A percentile compares a stretch with the other conserved stretches of the same genome.
phyloP scores from a whole-genome alignment of 176 grass and related monocot species.

The Coix lacrymajobi region DNA sequence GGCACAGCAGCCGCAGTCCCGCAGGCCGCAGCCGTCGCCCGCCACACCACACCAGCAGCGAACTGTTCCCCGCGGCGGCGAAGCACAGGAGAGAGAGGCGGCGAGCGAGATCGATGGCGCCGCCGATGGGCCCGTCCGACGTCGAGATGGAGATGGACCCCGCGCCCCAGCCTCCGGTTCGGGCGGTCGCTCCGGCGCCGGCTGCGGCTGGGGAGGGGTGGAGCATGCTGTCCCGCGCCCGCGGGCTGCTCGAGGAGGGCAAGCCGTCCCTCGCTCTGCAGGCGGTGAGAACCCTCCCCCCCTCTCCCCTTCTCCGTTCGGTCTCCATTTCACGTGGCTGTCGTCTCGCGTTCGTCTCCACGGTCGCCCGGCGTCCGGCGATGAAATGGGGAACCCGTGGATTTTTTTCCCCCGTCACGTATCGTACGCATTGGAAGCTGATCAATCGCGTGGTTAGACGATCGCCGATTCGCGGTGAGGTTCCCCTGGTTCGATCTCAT shows the following conservation, averaged over 20 bases:
- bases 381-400: neutral
- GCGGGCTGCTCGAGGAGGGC: conserved; percentile 64
- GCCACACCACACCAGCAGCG: neutral
- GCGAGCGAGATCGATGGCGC: conserved; percentile 16
- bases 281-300: conserved; percentile 45
- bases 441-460: conserved; percentile 9
- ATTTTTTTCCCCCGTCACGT: no score
- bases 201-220: conserved; percentile 33
- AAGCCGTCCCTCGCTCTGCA: conserved; percentile 80
- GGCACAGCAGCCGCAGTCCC: conserved; percentile 1
- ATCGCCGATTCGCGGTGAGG: neutral
- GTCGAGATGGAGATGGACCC: conserved; percentile 47
- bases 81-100: neutral
- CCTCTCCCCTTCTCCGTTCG: neutral
- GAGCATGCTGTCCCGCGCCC: conserved; percentile 65
- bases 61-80: neutral
- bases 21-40: neutral
- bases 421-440: neutral
- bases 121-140: conserved; percentile 53
- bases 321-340: conserved; percentile 17
- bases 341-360: neutral
- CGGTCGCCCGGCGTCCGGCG: neutral
- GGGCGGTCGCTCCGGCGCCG: neutral
- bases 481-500: neutral
- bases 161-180: neutral